Conservation (phyloP, 2,329 filamentous ascomycete genomes). For the Phyllosticta citrichinensis region DNA sequence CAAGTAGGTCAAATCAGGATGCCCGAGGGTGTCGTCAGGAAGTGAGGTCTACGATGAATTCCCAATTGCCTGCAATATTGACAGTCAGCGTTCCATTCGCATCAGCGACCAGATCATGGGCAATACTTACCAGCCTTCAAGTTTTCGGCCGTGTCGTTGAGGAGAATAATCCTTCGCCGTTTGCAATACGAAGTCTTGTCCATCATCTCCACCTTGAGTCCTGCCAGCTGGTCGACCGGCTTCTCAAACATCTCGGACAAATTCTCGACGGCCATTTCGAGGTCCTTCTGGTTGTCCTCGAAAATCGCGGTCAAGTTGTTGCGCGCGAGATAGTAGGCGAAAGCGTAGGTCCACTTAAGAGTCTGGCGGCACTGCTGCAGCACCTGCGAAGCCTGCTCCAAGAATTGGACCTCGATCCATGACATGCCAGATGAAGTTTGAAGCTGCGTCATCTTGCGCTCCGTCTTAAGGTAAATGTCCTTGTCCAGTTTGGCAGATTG, state of each 20-base stretch:
- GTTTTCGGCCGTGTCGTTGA: conserved; percentile 89
- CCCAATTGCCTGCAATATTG: conserved; percentile 1
- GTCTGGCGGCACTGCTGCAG: conserved; percentile 97
- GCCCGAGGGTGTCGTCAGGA: background rate
- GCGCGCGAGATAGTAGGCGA: conserved; percentile 91
- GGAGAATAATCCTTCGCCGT: conserved; percentile 76
- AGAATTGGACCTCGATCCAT: conserved; percentile 98
- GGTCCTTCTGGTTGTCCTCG: conserved; percentile 95
- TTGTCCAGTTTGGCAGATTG: conserved; percentile 94
- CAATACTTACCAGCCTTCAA: conserved; percentile 66
- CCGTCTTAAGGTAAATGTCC: conserved; percentile 90
- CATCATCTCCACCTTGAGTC: conserved; percentile 93
- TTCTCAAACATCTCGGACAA: conserved; percentile 99
- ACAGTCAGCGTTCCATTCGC: background rate
- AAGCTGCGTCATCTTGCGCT: conserved; percentile 97
- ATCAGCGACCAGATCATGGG: background rate
- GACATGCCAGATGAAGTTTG: conserved; percentile 92
- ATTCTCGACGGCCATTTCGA: conserved; percentile 94
- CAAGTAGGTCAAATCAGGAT: too few species aligned
- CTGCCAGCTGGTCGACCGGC: conserved; percentile 73
- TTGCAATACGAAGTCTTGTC: conserved; percentile 98
- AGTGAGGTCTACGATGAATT: conserved; percentile 9
- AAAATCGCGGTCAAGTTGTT: conserved; percentile 97
- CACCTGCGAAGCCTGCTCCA: conserved; percentile 85
- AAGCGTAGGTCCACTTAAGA: conserved; percentile 98